These are phyloP conservation scores for Suillus clintonianus DNA, from an alignment of 768 basidiomycete species.

Conservation along the genomic window DNA sequence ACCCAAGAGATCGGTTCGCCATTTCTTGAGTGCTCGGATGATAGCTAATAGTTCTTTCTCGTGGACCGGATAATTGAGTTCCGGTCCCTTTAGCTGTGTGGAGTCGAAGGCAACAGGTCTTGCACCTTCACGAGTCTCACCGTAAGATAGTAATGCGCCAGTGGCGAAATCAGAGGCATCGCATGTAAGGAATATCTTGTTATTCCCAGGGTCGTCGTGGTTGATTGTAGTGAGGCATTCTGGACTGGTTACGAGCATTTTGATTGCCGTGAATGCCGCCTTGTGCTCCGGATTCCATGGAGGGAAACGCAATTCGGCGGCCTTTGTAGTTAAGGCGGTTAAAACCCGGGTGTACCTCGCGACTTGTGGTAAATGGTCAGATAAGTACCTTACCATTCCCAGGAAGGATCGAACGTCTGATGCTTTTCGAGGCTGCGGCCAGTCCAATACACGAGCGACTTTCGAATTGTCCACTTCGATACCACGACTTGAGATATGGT, in stretches of 20 bases:
- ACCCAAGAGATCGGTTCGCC: slow-evolving; percentile 23
- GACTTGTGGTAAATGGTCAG: no score
- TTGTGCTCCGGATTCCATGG: slow-evolving; percentile 23
- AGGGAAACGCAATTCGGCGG: slow-evolving; percentile 22
- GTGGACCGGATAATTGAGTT: slow-evolving; percentile 33
- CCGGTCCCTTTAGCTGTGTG: slow-evolving; percentile 14
- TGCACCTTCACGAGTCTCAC: slow-evolving; percentile 9
- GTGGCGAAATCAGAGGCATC: slow-evolving; percentile 10
- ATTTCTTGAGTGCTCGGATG: slow-evolving; percentile 25
- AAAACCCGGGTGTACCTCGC: no score
- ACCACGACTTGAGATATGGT: no score
- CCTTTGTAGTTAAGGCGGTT: no score
- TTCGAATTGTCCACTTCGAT: no score
- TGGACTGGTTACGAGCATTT: slow-evolving; percentile 22
- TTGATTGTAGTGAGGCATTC: slow-evolving; percentile 35
- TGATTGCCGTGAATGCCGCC: slow-evolving; percentile 24
- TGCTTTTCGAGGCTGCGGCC: no score
- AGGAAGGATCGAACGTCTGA: no score
- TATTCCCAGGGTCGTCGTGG: slow-evolving; percentile 22
- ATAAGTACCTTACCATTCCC: no score
- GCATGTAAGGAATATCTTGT: slow-evolving; percentile 16
- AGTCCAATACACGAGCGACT: no score
- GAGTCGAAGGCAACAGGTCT: slow-evolving; percentile 28
- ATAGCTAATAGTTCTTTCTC: slow-evolving; percentile 36
- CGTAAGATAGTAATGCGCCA: slow-evolving; percentile 7